Evolutionary conservation across 208 protist species (phyloP).

Genomic region (Trypanosoma grayi): DNA sequence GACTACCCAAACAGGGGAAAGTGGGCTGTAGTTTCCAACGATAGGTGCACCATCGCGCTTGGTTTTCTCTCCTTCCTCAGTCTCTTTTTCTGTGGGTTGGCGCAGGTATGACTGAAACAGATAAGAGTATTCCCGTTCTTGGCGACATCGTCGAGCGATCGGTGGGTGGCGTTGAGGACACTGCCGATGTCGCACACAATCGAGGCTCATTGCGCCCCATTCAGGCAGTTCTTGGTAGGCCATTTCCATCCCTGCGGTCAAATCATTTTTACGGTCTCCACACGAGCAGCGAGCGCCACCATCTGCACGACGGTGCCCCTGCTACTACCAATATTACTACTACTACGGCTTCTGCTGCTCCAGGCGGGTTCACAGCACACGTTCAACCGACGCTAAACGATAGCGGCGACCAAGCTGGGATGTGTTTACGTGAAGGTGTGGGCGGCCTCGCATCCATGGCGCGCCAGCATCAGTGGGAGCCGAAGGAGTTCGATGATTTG

Average conservation of each 20-base stretch:
- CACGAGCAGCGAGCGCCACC: not conserved
- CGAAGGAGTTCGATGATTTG: conserved; percentile 38
- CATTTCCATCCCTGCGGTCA: conserved; percentile 28
- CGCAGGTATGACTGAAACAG: not conserved
- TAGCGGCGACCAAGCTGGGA: not conserved
- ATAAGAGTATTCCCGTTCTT: conserved; percentile 14
- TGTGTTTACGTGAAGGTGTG: not conserved
- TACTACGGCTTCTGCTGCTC: not conserved
- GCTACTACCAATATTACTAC: not conserved
- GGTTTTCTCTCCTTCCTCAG: not conserved
- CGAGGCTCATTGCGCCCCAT: conserved; percentile 28
- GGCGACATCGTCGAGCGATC: conserved; percentile 39
- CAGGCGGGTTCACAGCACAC: conserved; percentile 43
- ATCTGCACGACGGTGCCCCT: not conserved
- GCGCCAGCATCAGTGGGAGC: conserved; percentile 44
- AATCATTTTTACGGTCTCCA: conserved; percentile 28
- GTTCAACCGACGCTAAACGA: conserved; percentile 32
- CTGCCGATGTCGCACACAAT: not conserved
- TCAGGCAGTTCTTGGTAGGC: conserved; percentile 34
- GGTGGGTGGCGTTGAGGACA: not conserved
- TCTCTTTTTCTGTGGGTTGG: conserved; percentile 1
- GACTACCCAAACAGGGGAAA: too few species aligned
- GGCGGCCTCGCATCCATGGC: conserved; percentile 9
- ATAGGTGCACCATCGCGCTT: not conserved
- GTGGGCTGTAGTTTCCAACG: too few species aligned